phyloP scores from a whole-genome alignment of 257 asterid genomes.

The Solanum phureja region DNA sequence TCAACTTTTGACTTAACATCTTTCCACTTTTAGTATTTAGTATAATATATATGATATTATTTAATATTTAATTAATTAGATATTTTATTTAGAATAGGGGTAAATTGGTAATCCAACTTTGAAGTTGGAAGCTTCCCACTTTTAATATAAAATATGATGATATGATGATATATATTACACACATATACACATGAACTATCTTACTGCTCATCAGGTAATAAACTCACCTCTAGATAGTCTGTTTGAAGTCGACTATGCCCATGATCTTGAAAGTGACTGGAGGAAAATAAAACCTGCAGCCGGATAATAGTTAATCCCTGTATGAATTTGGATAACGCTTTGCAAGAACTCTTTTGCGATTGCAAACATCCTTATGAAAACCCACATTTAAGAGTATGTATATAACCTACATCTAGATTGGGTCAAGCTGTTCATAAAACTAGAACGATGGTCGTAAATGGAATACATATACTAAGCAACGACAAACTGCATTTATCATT shows the following conservation, averaged over 20 bases:
- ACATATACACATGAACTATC: background rate
- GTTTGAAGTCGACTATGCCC: conserved; percentile 50
- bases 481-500: background rate
- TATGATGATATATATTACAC: background rate
- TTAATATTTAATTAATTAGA: background rate
- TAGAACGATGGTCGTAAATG: background rate
- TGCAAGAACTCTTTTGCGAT: background rate
- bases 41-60: too few relatives aligned
- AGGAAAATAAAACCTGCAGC: conserved; percentile 55
- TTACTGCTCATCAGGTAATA: background rate
- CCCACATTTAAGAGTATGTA: background rate
- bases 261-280: conserved; percentile 51
- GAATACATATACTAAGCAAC: background rate
- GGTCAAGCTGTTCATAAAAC: background rate
- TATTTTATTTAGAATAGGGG: background rate
- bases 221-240: conserved; percentile 78
- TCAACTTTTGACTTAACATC: too few relatives aligned
- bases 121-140: background rate
- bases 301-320: background rate
- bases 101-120: background rate
- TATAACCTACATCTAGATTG: background rate
- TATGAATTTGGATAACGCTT: background rate
- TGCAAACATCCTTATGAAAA: background rate
- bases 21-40: too few relatives aligned
- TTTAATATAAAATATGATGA: background rate